A percentile compares a stretch with the other conserved stretches of the same genome.
These are phyloP conservation scores for Coemansia sp. DNA, from an alignment of 192 early-diverging fungal species.

Conservation along the genomic window DNA sequence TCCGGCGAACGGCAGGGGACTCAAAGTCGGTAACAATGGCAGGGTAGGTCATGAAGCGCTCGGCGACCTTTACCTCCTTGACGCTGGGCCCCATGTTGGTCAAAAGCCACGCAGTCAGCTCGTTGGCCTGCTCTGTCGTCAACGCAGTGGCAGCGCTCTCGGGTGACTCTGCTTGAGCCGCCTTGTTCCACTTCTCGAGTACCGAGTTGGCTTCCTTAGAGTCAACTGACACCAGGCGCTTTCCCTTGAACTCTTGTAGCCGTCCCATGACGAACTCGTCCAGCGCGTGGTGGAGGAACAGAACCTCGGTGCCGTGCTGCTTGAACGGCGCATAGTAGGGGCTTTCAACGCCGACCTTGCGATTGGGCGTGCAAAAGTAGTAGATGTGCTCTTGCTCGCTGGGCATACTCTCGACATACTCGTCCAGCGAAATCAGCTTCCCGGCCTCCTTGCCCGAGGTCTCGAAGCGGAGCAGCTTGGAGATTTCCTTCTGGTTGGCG, in stretches of 20 bases:
- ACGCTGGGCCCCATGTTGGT: constrained; percentile 60
- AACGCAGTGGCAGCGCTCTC: constrained; percentile 43
- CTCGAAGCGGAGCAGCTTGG: constrained; percentile 78
- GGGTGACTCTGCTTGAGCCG: constrained; percentile 47
- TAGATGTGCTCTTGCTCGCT: constrained; percentile 87
- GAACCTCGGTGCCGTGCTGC: constrained; percentile 85
- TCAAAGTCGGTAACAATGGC: constrained; percentile 76
- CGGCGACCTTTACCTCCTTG: constrained; percentile 69
- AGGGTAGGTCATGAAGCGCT: constrained; percentile 68
- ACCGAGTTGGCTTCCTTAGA: constrained; percentile 67
- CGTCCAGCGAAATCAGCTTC: constrained; percentile 60
- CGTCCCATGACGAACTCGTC: constrained; percentile 78
- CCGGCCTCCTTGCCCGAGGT: constrained; percentile 58
- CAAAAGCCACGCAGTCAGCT: constrained; percentile 66
- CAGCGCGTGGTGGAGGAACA: constrained; percentile 73
- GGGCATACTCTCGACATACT: constrained; percentile 88
- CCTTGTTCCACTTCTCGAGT: constrained; percentile 64
- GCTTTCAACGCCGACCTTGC: constrained; percentile 69
- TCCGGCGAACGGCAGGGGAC: constrained; percentile 65
- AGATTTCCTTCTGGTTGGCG: constrained; percentile 67
- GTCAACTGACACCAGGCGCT: constrained; percentile 62
- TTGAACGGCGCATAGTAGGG: constrained; percentile 92
- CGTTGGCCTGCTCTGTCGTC: constrained; percentile 55
- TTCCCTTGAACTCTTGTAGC: constrained; percentile 70
- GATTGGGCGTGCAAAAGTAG: constrained; percentile 71